Evolutionary conservation across 2,329 filamentous ascomycete species (phyloP).

Genomic region (Teratosphaeria pseudoeucalypti): DNA sequence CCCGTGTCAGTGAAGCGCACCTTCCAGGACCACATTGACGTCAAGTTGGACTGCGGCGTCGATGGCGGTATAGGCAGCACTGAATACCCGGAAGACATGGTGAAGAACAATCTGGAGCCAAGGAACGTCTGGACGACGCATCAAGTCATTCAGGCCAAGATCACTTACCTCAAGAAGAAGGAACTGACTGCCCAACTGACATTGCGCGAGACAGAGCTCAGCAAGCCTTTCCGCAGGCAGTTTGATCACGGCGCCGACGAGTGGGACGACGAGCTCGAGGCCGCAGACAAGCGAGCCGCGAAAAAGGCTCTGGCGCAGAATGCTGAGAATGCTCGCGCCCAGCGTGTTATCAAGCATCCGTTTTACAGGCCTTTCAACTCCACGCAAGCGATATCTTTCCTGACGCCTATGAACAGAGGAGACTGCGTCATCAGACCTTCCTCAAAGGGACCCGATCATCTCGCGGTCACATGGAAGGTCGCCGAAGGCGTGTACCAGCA

Average conservation of each 20-base stretch:
- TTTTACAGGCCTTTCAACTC: constrained; percentile 91
- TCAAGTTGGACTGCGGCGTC: constrained; percentile 85
- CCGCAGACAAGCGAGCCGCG: constrained; percentile 68
- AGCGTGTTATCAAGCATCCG: constrained; percentile 95
- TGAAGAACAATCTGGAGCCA: constrained; percentile 38
- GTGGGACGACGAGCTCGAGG: constrained; percentile 61
- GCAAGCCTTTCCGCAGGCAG: constrained; percentile 58
- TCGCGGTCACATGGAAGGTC: constrained; percentile 97
- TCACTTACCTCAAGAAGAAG: constrained; percentile 78
- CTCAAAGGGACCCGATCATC: constrained; percentile 87
- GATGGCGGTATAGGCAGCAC: constrained; percentile 77
- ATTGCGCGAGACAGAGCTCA: constrained; percentile 69
- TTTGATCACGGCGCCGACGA: constrained; percentile 58
- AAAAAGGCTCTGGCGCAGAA: constrained; percentile 60
- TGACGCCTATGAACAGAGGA: constrained; percentile 73
- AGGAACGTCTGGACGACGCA: constrained; percentile 62
- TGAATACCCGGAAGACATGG: constrained; percentile 65
- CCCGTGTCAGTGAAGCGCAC: constrained; percentile 80
- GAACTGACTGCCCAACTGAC: constrained; percentile 75
- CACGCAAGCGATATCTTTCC: constrained; percentile 82
- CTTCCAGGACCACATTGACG: constrained; percentile 86
- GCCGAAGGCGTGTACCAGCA: constrained; percentile 94
- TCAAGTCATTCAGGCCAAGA: constrained; percentile 80
- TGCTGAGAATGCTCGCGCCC: constrained; percentile 66
- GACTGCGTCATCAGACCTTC: constrained; percentile 93